A percentile compares a stretch with the other conserved stretches of the same genome.
phyloP scores from a whole-genome alignment of 2,329 filamentous ascomycete species.

The Trichoderma sp. region DNA sequence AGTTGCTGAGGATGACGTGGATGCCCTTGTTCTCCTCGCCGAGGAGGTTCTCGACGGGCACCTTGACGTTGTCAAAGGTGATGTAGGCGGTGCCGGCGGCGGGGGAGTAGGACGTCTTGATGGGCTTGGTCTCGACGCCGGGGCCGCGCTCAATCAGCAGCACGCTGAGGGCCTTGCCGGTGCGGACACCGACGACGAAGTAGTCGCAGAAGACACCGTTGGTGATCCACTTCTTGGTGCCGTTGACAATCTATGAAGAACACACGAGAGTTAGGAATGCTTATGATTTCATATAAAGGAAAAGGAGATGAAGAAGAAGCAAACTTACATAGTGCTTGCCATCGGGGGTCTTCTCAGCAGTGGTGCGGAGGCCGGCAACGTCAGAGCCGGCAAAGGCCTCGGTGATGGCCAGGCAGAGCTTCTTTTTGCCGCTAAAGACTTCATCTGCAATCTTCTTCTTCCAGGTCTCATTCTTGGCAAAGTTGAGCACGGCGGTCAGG shows the following conservation, averaged over 20 bases:
- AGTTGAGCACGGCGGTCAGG: conserved; percentile 76
- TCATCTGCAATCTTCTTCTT: conserved; percentile 67
- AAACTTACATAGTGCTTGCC: conserved; percentile 66
- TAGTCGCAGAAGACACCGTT: conserved; percentile 80
- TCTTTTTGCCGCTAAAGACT: conserved; percentile 77
- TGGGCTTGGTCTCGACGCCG: conserved; percentile 71
- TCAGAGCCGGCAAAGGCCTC: conserved; percentile 82
- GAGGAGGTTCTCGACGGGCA: conserved; percentile 73
- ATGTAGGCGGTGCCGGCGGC: conserved; percentile 76
- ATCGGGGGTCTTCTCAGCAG: conserved; percentile 71
- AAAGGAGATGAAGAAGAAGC: no score
- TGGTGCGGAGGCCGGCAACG: conserved; percentile 76
- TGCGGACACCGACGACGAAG: conserved; percentile 78
- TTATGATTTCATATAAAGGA: background rate
- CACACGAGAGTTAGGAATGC: background rate
- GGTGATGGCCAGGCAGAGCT: conserved; percentile 83
- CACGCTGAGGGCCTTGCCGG: conserved; percentile 74
- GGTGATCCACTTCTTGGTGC: conserved; percentile 83
- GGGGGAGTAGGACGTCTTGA: conserved; percentile 79
- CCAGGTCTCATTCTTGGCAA: conserved; percentile 64
- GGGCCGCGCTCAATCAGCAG: conserved; percentile 71
- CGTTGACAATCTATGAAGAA: conserved; percentile 54
- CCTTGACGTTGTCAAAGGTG: conserved; percentile 83
- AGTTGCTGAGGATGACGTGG: conserved; percentile 79
- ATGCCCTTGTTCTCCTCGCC: conserved; percentile 85